These are phyloP conservation scores for Cladosporium cucumerinum DNA, from an alignment of 2,329 filamentous ascomycete species.

Conservation along the genomic window DNA sequence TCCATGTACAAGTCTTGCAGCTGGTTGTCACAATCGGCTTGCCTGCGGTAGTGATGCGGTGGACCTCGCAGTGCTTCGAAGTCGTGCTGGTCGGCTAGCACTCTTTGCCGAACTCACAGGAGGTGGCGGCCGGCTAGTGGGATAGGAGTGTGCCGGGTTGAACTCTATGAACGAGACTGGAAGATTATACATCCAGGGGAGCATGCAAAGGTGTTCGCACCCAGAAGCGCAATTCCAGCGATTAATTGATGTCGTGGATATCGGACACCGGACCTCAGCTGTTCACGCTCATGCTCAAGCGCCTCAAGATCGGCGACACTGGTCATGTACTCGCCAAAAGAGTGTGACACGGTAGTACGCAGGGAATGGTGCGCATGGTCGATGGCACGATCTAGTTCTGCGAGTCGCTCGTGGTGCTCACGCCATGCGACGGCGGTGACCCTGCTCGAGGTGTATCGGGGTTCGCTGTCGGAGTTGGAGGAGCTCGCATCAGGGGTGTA, in stretches of 20 bases:
- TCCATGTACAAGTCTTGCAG: constrained; percentile 6
- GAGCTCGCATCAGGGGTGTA: neutral
- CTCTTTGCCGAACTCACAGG: neutral
- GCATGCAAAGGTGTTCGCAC: neutral
- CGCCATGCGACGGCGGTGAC: neutral
- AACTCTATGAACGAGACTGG: neutral
- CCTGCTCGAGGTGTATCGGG: neutral
- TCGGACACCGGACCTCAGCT: neutral
- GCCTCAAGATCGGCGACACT: neutral
- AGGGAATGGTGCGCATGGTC: neutral
- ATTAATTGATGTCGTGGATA: neutral
- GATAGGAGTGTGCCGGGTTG: neutral
- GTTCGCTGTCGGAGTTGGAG: neutral
- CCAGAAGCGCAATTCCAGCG: neutral
- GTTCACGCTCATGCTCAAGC: neutral
- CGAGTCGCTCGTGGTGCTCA: neutral
- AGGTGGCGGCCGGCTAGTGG: neutral
- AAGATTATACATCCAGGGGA: neutral
- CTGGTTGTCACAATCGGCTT: neutral
- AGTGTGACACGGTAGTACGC: neutral
- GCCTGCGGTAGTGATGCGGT: neutral
- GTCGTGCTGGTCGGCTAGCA: neutral
- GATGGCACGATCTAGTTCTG: neutral
- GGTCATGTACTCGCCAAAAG: neutral
- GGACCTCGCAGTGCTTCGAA: constrained; percentile 2